Evolutionary conservation across 2,329 filamentous ascomycete species (phyloP), one percentile per base, ranked within the genome.

Genomic region (Ascochyta pisi): DNA sequence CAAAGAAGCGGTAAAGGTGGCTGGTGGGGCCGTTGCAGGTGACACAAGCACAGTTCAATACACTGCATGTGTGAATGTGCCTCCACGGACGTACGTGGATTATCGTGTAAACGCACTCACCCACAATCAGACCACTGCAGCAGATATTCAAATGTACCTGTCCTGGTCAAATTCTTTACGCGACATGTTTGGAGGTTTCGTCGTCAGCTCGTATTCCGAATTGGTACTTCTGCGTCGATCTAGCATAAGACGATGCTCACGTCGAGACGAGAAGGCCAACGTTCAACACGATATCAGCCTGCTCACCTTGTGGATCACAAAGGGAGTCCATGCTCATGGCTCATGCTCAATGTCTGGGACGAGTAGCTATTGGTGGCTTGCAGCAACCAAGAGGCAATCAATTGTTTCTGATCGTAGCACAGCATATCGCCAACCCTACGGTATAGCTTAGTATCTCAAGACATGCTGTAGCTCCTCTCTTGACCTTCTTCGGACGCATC

Each of bases 401-500:
- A 26, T 8, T 26, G 6, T 26, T 6, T 26, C 8, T 8, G 24
- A 7, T 26, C 2, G 24, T 26, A 26, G 24, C 24, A 26, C 24
- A 26, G 24, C 24, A 26, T 16, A 3, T 35, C 8, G 15, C 7
- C 8, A 16, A 16, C 33, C 6, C n/a, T 19, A 35, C 7, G 33
- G n/a, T 35, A 16, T 16, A n/a, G 15, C 6, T 6, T 35, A 9
- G 7, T n/a, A 9, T 35, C 33, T 35, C n/a, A 43, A 43, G 48
- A 48, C 53, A 51, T 56, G 42, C 47, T 45, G 47, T 51, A 51
- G 43, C 53, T 51, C 51, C 60, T 56, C 52, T 63, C 57, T 39
- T 60, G 60, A 0, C 56, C 57, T 27, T 60, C 57, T 31, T 57
- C 29, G 10, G 50, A 51, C 45, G 68, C 66, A 35, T 71, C 67